Evolutionary conservation across 2,329 filamentous ascomycete genomes (phyloP), one percentile per base, ranked within the genome.

Genomic region (Parafenestella ontariensis): DNA sequence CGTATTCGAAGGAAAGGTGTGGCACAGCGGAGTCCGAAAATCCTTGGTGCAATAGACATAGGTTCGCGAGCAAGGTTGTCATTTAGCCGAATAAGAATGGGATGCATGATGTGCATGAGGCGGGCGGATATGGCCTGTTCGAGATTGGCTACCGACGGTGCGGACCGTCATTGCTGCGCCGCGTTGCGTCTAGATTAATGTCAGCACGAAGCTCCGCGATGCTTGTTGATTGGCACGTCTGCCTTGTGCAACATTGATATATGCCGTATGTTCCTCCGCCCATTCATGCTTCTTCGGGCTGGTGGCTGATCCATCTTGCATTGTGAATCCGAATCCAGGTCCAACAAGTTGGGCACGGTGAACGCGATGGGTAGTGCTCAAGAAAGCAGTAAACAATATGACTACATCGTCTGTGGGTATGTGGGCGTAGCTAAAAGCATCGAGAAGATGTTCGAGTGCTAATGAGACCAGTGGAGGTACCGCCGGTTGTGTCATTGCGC

Each of bases 401-500:
- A 58, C 28, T 51, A 51, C 28, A 50, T 53, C 18, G 39, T 57
- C 18, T 57, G 49, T 48, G 49, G 54, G 54, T 53, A 48, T 5
- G 41, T 39, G 20, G n/a, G 34, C 40, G 13, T 18, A 4, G 9
- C 24, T 26, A 10, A 34, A 42, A 24, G 23, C 10, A 48, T 6
- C 26, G 31, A 40, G 20, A 15, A 31, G 11, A 31, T 13, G 24
- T n/a, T 15, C 10, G 17, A 41, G 23, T 23, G 20, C 46, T 48
- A 24, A 48, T 23, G 21, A 46, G 15, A n/a, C 6, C 24, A 79
- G 78, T 46, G 78, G 77, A 37, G 79, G 79, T 9, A 81, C 79
- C 4, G 68, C 78, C 6, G 79, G 79, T n/a, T 79, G 78, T 58
- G 79, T 81, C 1, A 73, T 81, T 37, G 78, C 79, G 15, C 76